Conservation (phyloP, 257 asterid species). For the Penstemon davidsonii region DNA sequence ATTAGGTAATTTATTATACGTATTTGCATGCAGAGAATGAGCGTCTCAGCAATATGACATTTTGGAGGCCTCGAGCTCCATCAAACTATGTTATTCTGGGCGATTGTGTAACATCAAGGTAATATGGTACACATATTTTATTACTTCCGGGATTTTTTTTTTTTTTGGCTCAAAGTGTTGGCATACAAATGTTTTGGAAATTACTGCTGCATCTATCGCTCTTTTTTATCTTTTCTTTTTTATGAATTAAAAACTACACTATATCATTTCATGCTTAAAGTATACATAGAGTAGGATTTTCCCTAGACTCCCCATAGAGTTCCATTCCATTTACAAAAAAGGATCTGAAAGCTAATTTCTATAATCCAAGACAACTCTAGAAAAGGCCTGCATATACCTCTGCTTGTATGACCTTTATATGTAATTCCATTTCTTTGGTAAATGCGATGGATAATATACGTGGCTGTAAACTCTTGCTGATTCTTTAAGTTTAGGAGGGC, state of each 20-base stretch:
- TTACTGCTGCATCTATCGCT: background rate
- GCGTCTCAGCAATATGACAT: constrained; percentile 76
- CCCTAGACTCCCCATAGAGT: too few relatives aligned
- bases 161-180: constrained; percentile 10
- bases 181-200: constrained; percentile 8
- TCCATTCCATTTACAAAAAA: too few relatives aligned
- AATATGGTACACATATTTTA: constrained; percentile 21
- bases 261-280: too few relatives aligned
- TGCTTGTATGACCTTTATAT: background rate
- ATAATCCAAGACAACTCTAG: too few relatives aligned
- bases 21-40: constrained; percentile 65
- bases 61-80: constrained; percentile 99
- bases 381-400: background rate
- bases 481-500: constrained; percentile 21
- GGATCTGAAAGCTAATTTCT: too few relatives aligned
- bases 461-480: constrained; percentile 8
- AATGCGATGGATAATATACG: background rate
- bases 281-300: too few relatives aligned
- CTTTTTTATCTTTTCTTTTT: too few relatives aligned
- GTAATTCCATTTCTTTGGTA: background rate
- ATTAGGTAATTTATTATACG: constrained; percentile 20
- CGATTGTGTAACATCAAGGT: constrained; percentile 97
- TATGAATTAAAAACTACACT: too few relatives aligned
- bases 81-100: constrained; percentile 91
- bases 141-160: constrained; percentile 8